Evolutionary conservation across 257 asterid species (phyloP), one percentile per base, ranked within the genome.

Genomic region (Lavandula angustifolia): DNA sequence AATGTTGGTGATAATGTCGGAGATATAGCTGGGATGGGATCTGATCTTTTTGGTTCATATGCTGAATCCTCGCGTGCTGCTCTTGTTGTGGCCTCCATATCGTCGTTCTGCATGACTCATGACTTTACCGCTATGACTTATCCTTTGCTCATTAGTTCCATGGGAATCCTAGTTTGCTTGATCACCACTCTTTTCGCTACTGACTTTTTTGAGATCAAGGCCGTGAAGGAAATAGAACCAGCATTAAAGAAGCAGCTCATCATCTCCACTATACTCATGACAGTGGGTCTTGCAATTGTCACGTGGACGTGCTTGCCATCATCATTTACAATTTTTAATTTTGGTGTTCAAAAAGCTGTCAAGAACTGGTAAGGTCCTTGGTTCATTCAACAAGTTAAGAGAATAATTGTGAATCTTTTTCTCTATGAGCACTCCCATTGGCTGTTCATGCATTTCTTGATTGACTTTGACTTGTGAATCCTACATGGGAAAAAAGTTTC

Each of bases 1-100:
- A 87, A 89, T 51, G 95, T 89, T 60, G 96, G 96, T 52, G 96
- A 89, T 67, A 89, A 89, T 69, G 97, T 89, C 27, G 97, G 97
- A 59, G 97, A 90, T 74, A 90, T 90, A 77, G 97, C 96, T 66
- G 97, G 97, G 57, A 76, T 85, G 88, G 88, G 88, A 5, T 82
- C 88, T 54, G 88, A 82, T 67, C 85, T 82, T 60, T 82, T 82
- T 22, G 88, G 88, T 49, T 82, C 88, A 13, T 82, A 80, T 54
- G 88, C 88, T 37, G 88, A 82, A 64, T 50, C 88, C 10, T 82
- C 88, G 0, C 80, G 88, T 66, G 88, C 88, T 65, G 88, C 88
- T 13, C 88, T 82, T 62, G 83, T 82, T 47, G 85, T 82, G 73
- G 88, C 88, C 27, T 82, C 88, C 8, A 82, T 82, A 18, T 82